These are phyloP conservation scores for Moniliella sp. DNA, from an alignment of 1,284 basidiomycete species.

Conservation along the genomic window DNA sequence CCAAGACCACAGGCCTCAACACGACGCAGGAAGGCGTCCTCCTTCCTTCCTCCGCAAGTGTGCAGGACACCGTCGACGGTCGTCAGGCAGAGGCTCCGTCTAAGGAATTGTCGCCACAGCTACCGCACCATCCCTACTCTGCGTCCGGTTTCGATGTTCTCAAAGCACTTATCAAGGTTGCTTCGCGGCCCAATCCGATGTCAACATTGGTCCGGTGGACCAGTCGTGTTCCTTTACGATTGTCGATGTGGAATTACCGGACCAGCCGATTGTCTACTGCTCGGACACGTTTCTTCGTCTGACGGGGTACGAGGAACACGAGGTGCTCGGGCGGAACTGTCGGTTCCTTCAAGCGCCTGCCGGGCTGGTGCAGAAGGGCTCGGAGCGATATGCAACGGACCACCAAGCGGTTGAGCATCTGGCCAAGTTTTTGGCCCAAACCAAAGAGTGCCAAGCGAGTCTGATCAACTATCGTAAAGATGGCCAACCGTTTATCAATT, in stretches of 20 bases:
- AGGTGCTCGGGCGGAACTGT: slow-evolving; percentile 22
- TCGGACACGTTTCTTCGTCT: slow-evolving; percentile 11
- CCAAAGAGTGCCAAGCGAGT: slow-evolving; percentile 9
- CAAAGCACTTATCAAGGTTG: slow-evolving; percentile 56
- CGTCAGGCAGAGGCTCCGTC: not conserved
- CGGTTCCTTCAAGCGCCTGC: slow-evolving; percentile 33
- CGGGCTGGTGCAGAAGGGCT: slow-evolving; percentile 47
- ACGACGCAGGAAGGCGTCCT: not conserved
- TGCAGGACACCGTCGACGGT: too few relatives aligned
- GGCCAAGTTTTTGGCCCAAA: slow-evolving; percentile 8
- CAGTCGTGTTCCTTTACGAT: slow-evolving; percentile 64
- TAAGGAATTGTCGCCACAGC: not conserved
- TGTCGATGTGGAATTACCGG: slow-evolving; percentile 6
- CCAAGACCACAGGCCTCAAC: not conserved
- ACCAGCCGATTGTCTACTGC: slow-evolving; percentile 23
- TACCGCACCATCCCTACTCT: not conserved
- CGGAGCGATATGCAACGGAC: slow-evolving; percentile 38
- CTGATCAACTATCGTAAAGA: slow-evolving; percentile 20
- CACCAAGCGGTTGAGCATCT: slow-evolving; percentile 8
- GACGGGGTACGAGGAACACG: slow-evolving; percentile 12
- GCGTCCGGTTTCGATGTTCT: slow-evolving; percentile 56
- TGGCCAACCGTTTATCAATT: slow-evolving; percentile 15
- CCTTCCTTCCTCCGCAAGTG: not conserved
- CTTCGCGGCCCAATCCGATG: slow-evolving; percentile 50
- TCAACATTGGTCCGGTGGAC: slow-evolving; percentile 71